Evolutionary conservation across 129 eudicot species (phyloP), one percentile per base, ranked within the genome.

Genomic region (Artemisia annua): DNA sequence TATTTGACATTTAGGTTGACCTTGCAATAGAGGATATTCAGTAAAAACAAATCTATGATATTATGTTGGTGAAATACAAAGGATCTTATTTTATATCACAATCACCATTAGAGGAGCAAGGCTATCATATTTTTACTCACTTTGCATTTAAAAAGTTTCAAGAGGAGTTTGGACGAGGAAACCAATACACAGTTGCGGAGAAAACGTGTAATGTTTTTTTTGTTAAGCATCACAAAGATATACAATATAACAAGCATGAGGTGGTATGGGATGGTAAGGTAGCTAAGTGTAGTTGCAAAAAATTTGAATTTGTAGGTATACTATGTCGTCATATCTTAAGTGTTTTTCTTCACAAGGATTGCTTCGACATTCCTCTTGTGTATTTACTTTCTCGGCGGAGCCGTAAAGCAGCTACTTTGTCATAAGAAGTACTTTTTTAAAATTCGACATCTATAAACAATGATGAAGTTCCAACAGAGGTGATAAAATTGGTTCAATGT

Each of bases 211-310:
- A 2, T 4, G 4, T 28, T 28, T 28, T 28, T 18, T 16, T 0
- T 18, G 32, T 57, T 10, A 58, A 58, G 7, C 61, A 55, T 55
- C 22, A 55, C 7, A 55, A 55, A 55, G 61, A 15, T 16, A 19
- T 17, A 14, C n/a, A 5, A 5, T 11, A 19, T 58, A 53, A 53
- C 6, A 53, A 53, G 17, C 63, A 20, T 58, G 4, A 20, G n/a
- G 32, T 58, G 63, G 30, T 58, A 17, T 58, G 63, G 35, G 28
- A 58, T 58, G 63, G 63, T 58, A 16, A 58, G 9, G 32, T 58
- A 7, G 63, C 63, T 58, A 20, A 55, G 15, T 19, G 63, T 20
- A 57, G 11, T 57, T n/a, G n/a, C n/a, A n/a, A n/a, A n/a, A n/a
- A n/a, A n/a, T n/a, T n/a, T n/a, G n/a, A n/a, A n/a, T n/a, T 57